phyloP scores from a whole-genome alignment of 2,329 filamentous ascomycete species.

The Myriosclerotinia scirpicola region DNA sequence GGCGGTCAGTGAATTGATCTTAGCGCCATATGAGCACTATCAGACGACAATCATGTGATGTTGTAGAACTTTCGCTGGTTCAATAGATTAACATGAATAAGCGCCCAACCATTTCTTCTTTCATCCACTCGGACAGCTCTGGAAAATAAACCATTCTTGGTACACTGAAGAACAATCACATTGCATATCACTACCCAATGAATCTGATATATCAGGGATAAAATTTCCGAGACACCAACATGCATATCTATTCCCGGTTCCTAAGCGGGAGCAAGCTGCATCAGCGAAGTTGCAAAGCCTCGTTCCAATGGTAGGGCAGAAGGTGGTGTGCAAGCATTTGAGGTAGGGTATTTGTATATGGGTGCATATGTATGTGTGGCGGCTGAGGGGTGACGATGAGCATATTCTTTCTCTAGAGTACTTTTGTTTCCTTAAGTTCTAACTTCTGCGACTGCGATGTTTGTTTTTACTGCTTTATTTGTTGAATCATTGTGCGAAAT shows the following conservation, averaged over 20 bases:
- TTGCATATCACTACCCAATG: conserved; percentile 11
- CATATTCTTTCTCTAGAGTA: neutral
- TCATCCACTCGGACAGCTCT: neutral
- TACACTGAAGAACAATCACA: conserved; percentile 4
- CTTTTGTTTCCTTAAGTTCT: neutral
- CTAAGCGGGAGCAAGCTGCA: conserved; percentile 2
- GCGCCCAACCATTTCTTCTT: conserved; percentile 5
- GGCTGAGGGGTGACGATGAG: neutral
- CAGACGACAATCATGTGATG: neutral
- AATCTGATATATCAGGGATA: neutral
- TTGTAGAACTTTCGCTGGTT: neutral
- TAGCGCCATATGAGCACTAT: neutral
- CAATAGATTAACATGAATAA: neutral
- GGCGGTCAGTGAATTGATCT: neutral
- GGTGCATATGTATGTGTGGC: neutral
- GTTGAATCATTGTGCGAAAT: neutral
- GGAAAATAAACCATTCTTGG: neutral
- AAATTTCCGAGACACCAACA: neutral
- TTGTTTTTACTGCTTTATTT: neutral
- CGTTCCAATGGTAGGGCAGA: conserved; percentile 16
- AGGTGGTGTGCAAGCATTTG: conserved; percentile 2
- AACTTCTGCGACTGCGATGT: neutral
- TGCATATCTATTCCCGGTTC: conserved; percentile 1
- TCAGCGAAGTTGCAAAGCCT: neutral
- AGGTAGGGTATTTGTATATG: neutral